Evolutionary conservation across 2,329 filamentous ascomycete genomes (phyloP).

Genomic region (Xylariaceae sp.): DNA sequence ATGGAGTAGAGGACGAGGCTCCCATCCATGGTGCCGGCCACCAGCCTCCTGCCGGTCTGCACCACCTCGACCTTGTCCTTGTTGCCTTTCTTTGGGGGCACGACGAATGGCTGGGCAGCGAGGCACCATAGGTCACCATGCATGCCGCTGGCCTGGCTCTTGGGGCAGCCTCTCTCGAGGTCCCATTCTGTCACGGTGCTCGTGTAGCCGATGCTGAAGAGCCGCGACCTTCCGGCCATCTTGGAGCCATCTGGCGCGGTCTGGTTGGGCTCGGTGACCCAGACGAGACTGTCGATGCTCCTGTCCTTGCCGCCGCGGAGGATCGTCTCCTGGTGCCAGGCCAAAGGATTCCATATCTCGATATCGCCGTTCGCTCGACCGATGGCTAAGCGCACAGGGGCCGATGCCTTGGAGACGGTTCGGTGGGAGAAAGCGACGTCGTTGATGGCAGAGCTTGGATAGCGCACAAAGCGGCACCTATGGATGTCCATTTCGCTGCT

Average conservation of each 20-base stretch:
- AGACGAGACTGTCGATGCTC: slow-evolving; percentile 83
- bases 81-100: slow-evolving; percentile 18
- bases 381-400: slow-evolving; percentile 70
- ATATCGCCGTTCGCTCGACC: slow-evolving; percentile 93
- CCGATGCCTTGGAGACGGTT: slow-evolving; percentile 41
- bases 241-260: slow-evolving; percentile 53
- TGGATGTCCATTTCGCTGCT: slow-evolving; percentile 74
- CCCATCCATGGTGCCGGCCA: slow-evolving; percentile 85
- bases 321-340: slow-evolving; percentile 85
- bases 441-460: slow-evolving; percentile 86
- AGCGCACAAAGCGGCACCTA: slow-evolving; percentile 91
- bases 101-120: slow-evolving; percentile 62
- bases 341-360: slow-evolving; percentile 90
- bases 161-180: slow-evolving; percentile 66
- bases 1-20: slow-evolving; percentile 82
- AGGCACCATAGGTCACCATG: slow-evolving; percentile 97
- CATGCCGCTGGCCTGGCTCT: slow-evolving; percentile 80
- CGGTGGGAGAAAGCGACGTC: slow-evolving; percentile 88
- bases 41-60: slow-evolving; percentile 52
- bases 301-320: slow-evolving; percentile 77
- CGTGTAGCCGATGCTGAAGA: slow-evolving; percentile 96
- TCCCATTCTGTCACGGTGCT: slow-evolving; percentile 94
- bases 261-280: slow-evolving; percentile 80
- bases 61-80: slow-evolving; percentile 17
- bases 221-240: slow-evolving; percentile 64